Evolutionary conservation across 345 rosid genomes (phyloP).

Genomic region (Hibiscus mutabilis): DNA sequence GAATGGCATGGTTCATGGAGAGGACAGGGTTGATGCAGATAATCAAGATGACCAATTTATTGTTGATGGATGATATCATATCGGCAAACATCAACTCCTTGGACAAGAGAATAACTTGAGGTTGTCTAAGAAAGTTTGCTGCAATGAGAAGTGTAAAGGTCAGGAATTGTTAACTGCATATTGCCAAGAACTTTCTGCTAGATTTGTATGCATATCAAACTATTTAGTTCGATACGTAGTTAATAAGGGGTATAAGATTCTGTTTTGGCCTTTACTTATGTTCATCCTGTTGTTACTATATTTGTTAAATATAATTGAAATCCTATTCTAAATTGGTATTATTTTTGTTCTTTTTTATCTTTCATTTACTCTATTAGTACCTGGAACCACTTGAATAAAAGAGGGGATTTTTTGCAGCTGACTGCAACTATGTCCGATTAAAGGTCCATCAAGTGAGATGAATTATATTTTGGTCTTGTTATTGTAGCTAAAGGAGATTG

Average conservation of each 20-base stretch:
- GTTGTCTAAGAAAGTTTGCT: constrained; percentile 1
- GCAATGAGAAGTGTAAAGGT: constrained; percentile 29
- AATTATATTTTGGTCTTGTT: neutral
- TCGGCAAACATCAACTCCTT: constrained; percentile 1
- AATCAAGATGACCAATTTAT: constrained; percentile 70
- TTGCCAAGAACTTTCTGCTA: neutral
- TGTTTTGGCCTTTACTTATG: neutral
- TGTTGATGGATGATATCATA: constrained; percentile 47
- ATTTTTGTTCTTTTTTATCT: neutral
- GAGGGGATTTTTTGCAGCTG: neutral
- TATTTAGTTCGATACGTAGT: constrained; percentile 5
- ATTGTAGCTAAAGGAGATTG: neutral
- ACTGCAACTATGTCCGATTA: neutral
- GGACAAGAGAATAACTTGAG: constrained; percentile 6
- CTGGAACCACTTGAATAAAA: neutral
- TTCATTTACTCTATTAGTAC: neutral
- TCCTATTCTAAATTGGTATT: neutral
- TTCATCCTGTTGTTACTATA: neutral
- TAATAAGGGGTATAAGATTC: neutral
- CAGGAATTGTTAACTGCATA: constrained; percentile 23
- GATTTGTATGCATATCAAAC: neutral
- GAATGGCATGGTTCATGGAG: constrained; percentile 60
- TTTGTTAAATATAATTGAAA: neutral
- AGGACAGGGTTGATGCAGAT: constrained; percentile 56
- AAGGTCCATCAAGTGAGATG: neutral